phyloP scores from a whole-genome alignment of 2,329 filamentous ascomycete species.

The Xylaria sp. region DNA sequence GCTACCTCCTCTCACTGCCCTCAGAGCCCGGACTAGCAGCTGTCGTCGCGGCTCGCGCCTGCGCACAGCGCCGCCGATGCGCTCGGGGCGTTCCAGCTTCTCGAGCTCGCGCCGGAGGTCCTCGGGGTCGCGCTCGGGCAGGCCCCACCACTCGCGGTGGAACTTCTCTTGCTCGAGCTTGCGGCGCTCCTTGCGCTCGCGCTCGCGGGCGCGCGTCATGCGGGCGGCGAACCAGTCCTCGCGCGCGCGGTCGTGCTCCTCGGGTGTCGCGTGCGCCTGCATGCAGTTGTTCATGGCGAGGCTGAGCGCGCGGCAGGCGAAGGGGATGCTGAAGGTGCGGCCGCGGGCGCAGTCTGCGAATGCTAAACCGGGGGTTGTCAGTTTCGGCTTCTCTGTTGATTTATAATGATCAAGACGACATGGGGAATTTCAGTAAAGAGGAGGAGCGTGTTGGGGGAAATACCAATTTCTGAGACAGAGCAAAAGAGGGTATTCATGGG shows the following conservation, averaged over 20 bases:
- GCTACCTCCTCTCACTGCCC: conserved; percentile 12
- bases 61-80: conserved; percentile 54
- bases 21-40: neutral
- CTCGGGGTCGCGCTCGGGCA: conserved; percentile 62
- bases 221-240: conserved; percentile 91
- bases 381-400: no score
- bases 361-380: conserved; percentile 62
- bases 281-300: conserved; percentile 94
- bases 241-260: conserved; percentile 84
- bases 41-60: neutral
- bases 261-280: conserved; percentile 81
- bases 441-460: no score
- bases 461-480: no score
- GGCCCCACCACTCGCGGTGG: conserved; percentile 70
- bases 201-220: conserved; percentile 70
- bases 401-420: no score
- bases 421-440: neutral
- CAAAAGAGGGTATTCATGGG: no score
- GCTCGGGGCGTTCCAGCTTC: conserved; percentile 56
- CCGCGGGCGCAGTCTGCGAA: conserved; percentile 90
- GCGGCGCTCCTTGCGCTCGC: conserved; percentile 66
- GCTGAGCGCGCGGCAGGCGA: conserved; percentile 80
- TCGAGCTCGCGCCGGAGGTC: conserved; percentile 57
- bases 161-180: conserved; percentile 69
- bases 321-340: conserved; percentile 86